Base-by-base conservation (phyloP, 176 grass and related monocot genomes). In the Metroxylon sagu region DNA sequence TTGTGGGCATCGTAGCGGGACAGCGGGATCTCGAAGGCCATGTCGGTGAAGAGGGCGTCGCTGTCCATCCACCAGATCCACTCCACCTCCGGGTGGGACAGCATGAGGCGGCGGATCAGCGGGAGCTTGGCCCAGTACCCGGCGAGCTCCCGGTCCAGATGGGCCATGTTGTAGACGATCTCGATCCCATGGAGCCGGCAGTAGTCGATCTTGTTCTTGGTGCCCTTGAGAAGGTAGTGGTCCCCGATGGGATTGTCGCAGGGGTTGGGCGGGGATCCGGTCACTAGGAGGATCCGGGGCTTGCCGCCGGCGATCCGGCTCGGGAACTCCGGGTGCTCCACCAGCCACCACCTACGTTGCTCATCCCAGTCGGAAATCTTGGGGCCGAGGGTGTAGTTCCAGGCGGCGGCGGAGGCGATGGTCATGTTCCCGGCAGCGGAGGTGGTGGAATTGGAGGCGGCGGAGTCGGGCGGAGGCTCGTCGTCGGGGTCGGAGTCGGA, bases 41-140 rank as follows among this genome's bases (percentile, higher is more conserved):
- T 97, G 84, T 97, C 87, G 17, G 92, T 97, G 75, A 96, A 90
- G 56, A 96, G 75, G 7, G 86, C 86, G 60, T 90, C 91, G 61
- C 80, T 96, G 79, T 96, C 91, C 86, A 96, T 82, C 91, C 91
- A 96, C 91, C 91, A 96, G 80, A 96, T 84, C 91, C 91, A 96
- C 81, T 95, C 84, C 3, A 88, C 64, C 70, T 96, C 91, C 23
- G 86, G 91, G 73, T 96, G 91, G 18, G 91, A 83, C 2, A 96
- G 75, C 83, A 96, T 87, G 31, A 96, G 83, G 16, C 61, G 77
- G 43, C 91, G 86, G 50, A 96, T 76, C 15, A 96, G 79, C 8
- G 91, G 91, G 69, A 96, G 75, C 80, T 96, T 96, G 50, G 83
- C 75, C 86, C 86, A 96, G 83, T 87, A 96, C 1, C 91, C 91